A percentile compares a stretch with the other conserved stretches of the same genome.
These are phyloP conservation scores for Agaricus subrufescens DNA, from an alignment of 768 basidiomycete species.

Conservation along the genomic window DNA sequence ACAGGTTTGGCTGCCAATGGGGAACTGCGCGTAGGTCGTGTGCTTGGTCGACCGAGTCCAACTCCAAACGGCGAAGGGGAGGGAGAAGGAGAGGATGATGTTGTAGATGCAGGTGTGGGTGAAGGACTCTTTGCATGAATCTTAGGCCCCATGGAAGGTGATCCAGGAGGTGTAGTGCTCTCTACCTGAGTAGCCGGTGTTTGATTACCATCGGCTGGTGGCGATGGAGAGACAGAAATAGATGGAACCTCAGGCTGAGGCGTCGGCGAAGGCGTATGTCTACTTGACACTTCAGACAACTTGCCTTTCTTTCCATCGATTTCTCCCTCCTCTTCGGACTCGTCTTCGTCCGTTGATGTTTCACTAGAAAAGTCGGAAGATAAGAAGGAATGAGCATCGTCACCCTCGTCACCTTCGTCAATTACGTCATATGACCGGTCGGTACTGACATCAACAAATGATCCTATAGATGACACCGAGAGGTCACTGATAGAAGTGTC, in stretches of 20 bases:
- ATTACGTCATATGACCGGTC: constrained; percentile 15
- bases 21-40: constrained; percentile 71
- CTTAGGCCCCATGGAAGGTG: constrained; percentile 42
- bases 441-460: constrained; percentile 19
- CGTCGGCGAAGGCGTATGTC: constrained; percentile 54
- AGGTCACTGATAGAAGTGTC: constrained; percentile 12
- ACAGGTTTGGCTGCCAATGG: constrained; percentile 58
- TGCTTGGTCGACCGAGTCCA: constrained; percentile 52
- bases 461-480: constrained; percentile 18
- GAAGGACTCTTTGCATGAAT: constrained; percentile 32
- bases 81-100: constrained; percentile 27
- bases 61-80: constrained; percentile 34
- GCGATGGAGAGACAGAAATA: constrained; percentile 32
- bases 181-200: constrained; percentile 31
- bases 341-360: constrained; percentile 29
- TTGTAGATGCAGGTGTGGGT: constrained; percentile 23
- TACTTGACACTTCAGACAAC: constrained; percentile 29
- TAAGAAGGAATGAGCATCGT: constrained; percentile 26
- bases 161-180: constrained; percentile 62
- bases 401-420: constrained; percentile 22
- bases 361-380: constrained; percentile 27
- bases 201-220: constrained; percentile 22
- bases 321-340: constrained; percentile 10
- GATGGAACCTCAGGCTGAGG: constrained; percentile 49
- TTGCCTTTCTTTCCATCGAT: constrained; percentile 19